These are phyloP conservation scores for Linum usitatissimum DNA, from an alignment of 345 rosid genomes.

Conservation along the genomic window DNA sequence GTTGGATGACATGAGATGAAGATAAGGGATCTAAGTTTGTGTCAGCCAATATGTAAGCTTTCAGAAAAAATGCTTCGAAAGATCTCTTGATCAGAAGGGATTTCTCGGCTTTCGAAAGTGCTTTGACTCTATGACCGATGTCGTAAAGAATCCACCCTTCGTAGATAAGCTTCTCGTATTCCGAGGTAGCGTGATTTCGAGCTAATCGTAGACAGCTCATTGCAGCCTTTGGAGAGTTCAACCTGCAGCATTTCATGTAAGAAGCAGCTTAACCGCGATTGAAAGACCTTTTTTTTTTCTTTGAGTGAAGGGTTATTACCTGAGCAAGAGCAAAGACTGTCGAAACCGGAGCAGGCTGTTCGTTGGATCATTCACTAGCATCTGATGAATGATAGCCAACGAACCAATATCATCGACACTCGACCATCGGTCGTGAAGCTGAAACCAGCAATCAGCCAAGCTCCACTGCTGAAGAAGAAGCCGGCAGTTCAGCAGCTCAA, in stretches of 20 bases:
- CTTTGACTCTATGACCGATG: slow-evolving; percentile 67
- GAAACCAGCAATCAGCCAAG: slow-evolving; percentile 82
- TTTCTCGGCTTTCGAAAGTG: slow-evolving; percentile 63
- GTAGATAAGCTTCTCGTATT: slow-evolving; percentile 70
- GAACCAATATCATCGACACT: slow-evolving; percentile 90
- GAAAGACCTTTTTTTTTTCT: background rate
- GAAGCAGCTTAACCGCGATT: background rate
- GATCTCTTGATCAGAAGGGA: slow-evolving; percentile 66
- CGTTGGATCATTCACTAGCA: slow-evolving; percentile 67
- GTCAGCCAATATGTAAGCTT: slow-evolving; percentile 80
- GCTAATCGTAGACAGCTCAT: slow-evolving; percentile 78
- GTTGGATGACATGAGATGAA: slow-evolving; percentile 52
- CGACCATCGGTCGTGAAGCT: slow-evolving; percentile 82
- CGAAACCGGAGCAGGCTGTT: slow-evolving; percentile 72
- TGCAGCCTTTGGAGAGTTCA: slow-evolving; percentile 85
- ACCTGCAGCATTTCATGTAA: slow-evolving; percentile 30
- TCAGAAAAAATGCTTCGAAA: slow-evolving; percentile 88
- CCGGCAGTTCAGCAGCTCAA: slow-evolving; percentile 34
- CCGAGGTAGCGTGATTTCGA: slow-evolving; percentile 42
- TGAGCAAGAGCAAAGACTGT: slow-evolving; percentile 78
- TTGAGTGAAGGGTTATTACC: slow-evolving; percentile 31
- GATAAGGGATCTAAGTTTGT: slow-evolving; percentile 48
- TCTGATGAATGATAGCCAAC: slow-evolving; percentile 75
- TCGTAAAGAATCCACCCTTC: slow-evolving; percentile 97
- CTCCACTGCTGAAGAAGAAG: slow-evolving; percentile 33